Percentiles rank a stretch among this genome's conserved stretches.
Conservation (phyloP, 1,139 yeast species). For the Candida neerlandica region DNA sequence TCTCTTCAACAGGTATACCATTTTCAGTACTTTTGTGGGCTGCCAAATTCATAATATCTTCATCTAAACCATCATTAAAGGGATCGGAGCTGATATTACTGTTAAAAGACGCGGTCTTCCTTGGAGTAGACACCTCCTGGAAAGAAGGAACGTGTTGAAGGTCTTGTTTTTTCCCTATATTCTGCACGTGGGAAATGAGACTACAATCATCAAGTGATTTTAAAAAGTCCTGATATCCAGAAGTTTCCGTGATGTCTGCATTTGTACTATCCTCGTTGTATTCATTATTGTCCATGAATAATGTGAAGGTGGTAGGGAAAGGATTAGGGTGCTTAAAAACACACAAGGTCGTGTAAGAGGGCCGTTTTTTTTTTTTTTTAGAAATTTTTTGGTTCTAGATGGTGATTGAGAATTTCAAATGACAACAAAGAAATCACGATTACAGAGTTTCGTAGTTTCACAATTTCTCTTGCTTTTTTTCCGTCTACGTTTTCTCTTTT, state of each 20-base stretch:
- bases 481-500: background rate
- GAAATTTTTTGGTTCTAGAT: background rate
- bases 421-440: conserved; percentile 5
- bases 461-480: background rate
- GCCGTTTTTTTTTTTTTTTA: background rate
- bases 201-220: conserved; percentile 36
- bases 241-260: background rate
- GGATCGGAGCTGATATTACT: conserved; percentile 40
- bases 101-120: conserved; percentile 16
- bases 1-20: background rate
- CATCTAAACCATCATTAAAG: conserved; percentile 45
- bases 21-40: background rate
- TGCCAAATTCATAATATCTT: conserved; percentile 8
- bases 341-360: conserved; percentile 1
- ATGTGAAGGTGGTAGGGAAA: background rate
- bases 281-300: conserved; percentile 4
- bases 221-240: conserved; percentile 28
- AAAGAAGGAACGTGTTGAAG: conserved; percentile 6
- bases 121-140: conserved; percentile 17
- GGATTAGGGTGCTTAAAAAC: background rate
- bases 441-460: background rate
- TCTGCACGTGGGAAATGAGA: conserved; percentile 33
- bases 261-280: background rate
- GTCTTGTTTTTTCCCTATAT: conserved; percentile 15
- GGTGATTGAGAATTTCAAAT: conserved; percentile 1